Percentiles rank a stretch among this genome's conserved stretches.
These are phyloP conservation scores for Diplodia sapinea DNA, from an alignment of 2,329 filamentous ascomycete species.

Conservation along the genomic window DNA sequence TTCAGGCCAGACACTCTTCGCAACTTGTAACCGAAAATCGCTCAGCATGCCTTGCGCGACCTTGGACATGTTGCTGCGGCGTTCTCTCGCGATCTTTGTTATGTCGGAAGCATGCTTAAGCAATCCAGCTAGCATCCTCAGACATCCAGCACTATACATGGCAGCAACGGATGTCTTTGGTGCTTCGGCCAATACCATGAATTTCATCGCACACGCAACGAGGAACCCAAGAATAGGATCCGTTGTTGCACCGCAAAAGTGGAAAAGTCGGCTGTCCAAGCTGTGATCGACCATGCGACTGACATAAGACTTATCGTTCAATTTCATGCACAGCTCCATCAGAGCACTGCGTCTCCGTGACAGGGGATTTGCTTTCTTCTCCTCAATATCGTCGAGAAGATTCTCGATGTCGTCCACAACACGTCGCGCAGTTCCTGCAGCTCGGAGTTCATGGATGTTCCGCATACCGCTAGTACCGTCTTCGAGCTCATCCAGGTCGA, in stretches of 20 bases:
- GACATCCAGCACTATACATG: slow-evolving; percentile 61
- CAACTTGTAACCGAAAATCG: slow-evolving; percentile 61
- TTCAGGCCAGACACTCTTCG: slow-evolving; percentile 66
- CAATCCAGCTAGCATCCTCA: slow-evolving; percentile 62
- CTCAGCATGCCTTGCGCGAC: slow-evolving; percentile 63
- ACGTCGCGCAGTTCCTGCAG: slow-evolving; percentile 62
- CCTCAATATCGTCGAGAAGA: slow-evolving; percentile 65
- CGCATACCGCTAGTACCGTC: slow-evolving; percentile 54
- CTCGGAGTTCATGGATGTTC: slow-evolving; percentile 67
- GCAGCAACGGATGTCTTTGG: slow-evolving; percentile 65
- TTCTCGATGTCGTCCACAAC: slow-evolving; percentile 62
- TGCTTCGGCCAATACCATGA: slow-evolving; percentile 66
- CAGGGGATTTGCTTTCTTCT: slow-evolving; percentile 48
- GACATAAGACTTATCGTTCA: slow-evolving; percentile 66
- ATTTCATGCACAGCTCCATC: slow-evolving; percentile 61
- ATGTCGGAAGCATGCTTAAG: slow-evolving; percentile 64
- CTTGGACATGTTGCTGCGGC: slow-evolving; percentile 72
- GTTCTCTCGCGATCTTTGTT: slow-evolving; percentile 65
- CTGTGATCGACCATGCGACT: slow-evolving; percentile 76
- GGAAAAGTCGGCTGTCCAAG: slow-evolving; percentile 71
- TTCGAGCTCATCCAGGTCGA: slow-evolving; percentile 53
- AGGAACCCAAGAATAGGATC: slow-evolving; percentile 63
- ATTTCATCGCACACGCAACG: slow-evolving; percentile 67
- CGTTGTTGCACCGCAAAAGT: slow-evolving; percentile 57
- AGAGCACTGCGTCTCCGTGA: slow-evolving; percentile 60